Conservation (phyloP, 148 eudicot genomes). For the Chenopodium quinoa region DNA sequence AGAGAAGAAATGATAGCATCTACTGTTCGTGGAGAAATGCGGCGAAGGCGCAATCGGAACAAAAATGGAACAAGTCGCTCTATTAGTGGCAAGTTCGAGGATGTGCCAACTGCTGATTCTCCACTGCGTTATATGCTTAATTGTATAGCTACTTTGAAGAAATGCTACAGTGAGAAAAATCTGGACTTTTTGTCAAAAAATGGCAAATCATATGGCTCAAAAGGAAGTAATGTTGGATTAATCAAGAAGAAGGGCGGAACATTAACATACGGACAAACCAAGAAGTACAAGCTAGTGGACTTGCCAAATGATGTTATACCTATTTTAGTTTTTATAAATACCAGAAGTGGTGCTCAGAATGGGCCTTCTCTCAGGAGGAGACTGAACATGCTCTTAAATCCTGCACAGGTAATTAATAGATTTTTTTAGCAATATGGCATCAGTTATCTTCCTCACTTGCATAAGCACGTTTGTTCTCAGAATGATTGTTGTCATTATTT, state of each 20-base stretch:
- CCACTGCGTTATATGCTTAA: conserved; percentile 47
- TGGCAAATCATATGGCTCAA: conserved; percentile 35
- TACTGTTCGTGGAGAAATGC: conserved; percentile 48
- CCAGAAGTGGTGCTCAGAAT: conserved; percentile 83
- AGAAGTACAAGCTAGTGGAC: conserved; percentile 58
- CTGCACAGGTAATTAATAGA: conserved; percentile 58
- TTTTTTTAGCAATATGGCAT: neutral
- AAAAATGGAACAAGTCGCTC: conserved; percentile 46
- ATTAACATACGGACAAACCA: conserved; percentile 41
- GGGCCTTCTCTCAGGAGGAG: conserved; percentile 70
- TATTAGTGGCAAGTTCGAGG: conserved; percentile 49
- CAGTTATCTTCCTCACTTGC: neutral
- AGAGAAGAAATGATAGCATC: conserved; percentile 44
- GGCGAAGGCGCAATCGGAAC: conserved; percentile 59
- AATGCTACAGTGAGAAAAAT: conserved; percentile 48
- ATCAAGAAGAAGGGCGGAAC: conserved; percentile 44
- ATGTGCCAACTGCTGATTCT: conserved; percentile 38
- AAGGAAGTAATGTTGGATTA: conserved; percentile 34
- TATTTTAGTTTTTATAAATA: conserved; percentile 68
- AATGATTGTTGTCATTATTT: neutral
- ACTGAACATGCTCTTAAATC: conserved; percentile 75
- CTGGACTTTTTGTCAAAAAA: conserved; percentile 34
- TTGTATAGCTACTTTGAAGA: conserved; percentile 49
- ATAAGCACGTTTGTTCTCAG: neutral
- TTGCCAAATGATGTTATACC: conserved; percentile 75